Percentiles rank a stretch among this genome's conserved stretches.
Conservation (phyloP, 2,329 filamentous ascomycete species). For the Rutstroemia sp. region DNA sequence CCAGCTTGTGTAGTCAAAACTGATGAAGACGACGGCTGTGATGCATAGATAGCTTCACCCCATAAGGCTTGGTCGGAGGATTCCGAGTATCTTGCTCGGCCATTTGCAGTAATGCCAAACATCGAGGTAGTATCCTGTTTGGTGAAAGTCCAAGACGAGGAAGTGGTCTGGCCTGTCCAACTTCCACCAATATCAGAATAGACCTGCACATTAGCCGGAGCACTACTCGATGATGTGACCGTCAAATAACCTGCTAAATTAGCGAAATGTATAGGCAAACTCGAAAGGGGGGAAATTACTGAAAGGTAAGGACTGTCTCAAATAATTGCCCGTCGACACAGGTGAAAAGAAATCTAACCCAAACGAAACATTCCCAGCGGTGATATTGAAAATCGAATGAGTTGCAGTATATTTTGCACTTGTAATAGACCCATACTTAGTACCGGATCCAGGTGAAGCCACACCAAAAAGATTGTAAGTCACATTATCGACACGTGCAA, state of each 20-base stretch:
- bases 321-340: slow-evolving; percentile 27
- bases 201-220: slow-evolving; percentile 22
- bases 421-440: slow-evolving; percentile 17
- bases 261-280: neutral
- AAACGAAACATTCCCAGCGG: slow-evolving; percentile 23
- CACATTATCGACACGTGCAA: slow-evolving; percentile 27
- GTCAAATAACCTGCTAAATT: slow-evolving; percentile 2
- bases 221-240: neutral
- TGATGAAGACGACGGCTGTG: slow-evolving; percentile 4
- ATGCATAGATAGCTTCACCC: slow-evolving; percentile 10
- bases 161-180: slow-evolving; percentile 27
- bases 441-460: slow-evolving; percentile 14
- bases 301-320: slow-evolving; percentile 31
- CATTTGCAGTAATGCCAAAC: slow-evolving; percentile 8
- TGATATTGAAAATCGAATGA: slow-evolving; percentile 26
- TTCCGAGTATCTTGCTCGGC: slow-evolving; percentile 5
- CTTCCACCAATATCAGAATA: slow-evolving; percentile 30
- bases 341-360: slow-evolving; percentile 32
- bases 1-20: slow-evolving; percentile 10
- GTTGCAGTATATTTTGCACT: slow-evolving; percentile 28
- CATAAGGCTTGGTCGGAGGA: slow-evolving; percentile 10
- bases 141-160: slow-evolving; percentile 11
- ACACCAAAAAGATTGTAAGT: slow-evolving; percentile 30
- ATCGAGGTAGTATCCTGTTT: slow-evolving; percentile 6
- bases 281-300: slow-evolving; percentile 24